Evolutionary conservation across 2,329 filamentous ascomycete species (phyloP), one percentile per base, ranked within the genome.

Genomic region (Beauveria medogensis): DNA sequence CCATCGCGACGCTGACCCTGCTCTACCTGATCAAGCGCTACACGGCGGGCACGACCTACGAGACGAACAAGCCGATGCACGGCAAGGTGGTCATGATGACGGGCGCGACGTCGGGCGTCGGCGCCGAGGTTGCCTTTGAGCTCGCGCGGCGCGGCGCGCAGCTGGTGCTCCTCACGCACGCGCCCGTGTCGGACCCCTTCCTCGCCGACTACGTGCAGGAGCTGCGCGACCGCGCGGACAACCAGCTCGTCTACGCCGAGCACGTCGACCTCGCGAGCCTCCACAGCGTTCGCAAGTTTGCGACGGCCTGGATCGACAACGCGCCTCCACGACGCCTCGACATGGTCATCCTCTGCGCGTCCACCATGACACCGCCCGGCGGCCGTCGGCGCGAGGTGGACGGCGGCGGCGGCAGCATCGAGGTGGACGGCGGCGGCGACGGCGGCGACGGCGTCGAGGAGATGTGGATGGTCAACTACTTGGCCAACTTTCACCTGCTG

Each of bases 251-350:
- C 67, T 97, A 96, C 69, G 92, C 94, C 63, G 94, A 99, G 74
- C 90, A 96, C 75, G 91, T 96, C 67, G 92, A 99, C 70, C 83
- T 99, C 30, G 78, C 88, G 14, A 93, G 89, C 18, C 79, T 99
- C n/a, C 86, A 96, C 72, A 95, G 90, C 72, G 88, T 99, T 67
- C 89, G 94, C 44, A 82, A 87, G 64, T 99, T 99, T 72, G 94
- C 94, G 14, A 99, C 94, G 0, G 93, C 91, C 77, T 99, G 95
- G 93, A 91, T 99, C 66, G 93, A 99, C 73, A 97, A 97, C 73
- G 84, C 90, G 24, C 93, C 94, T 3, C 91, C 92, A 9, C 82
- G 95, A 61, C 82, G 95, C 53, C 78, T 99, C 7, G 94, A 99
- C 73, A 92, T 93, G 86, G 78, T 99, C 52, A 83, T 99, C 22